These are phyloP conservation scores for Symbiodinium pilosum DNA, from an alignment of 73 alveolate species.

Conservation along the genomic window DNA sequence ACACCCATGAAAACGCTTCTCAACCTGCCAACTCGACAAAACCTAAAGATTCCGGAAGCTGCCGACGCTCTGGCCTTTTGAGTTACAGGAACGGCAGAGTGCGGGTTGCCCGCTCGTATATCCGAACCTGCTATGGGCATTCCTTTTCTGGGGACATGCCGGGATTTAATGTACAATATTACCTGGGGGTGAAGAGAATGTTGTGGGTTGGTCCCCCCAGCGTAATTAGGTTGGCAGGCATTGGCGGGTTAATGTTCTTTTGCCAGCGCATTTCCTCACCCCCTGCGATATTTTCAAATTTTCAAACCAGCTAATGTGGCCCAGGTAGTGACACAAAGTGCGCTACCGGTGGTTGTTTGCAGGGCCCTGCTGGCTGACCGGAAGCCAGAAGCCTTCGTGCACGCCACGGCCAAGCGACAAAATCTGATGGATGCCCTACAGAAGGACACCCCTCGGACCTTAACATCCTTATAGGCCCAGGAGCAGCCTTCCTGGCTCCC, in stretches of 20 bases:
- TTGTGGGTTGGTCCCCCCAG: no score
- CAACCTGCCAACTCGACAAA: no score
- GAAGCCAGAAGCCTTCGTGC: background rate
- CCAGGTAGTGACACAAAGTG: background rate
- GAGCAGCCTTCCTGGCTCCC: no score
- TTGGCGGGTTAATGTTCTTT: no score
- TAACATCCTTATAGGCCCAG: background rate
- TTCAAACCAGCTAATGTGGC: background rate
- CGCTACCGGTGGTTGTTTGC: background rate
- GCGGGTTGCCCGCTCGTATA: background rate
- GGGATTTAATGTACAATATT: no score
- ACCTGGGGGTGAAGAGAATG: no score
- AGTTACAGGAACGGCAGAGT: background rate
- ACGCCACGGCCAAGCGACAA: background rate
- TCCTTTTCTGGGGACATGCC: no score
- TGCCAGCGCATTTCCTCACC: no score
- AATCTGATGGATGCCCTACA: slow-evolving; percentile 7
- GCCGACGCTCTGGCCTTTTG: background rate
- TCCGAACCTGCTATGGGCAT: no score
- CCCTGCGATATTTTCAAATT: background rate
- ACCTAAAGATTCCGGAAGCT: background rate
- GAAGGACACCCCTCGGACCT: slow-evolving; percentile 6
- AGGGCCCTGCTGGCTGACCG: background rate
- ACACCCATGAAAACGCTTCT: no score
- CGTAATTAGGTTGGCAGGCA: no score